Conservation (phyloP, 208 protist species). For the Acanthamoeba divionensis region DNA sequence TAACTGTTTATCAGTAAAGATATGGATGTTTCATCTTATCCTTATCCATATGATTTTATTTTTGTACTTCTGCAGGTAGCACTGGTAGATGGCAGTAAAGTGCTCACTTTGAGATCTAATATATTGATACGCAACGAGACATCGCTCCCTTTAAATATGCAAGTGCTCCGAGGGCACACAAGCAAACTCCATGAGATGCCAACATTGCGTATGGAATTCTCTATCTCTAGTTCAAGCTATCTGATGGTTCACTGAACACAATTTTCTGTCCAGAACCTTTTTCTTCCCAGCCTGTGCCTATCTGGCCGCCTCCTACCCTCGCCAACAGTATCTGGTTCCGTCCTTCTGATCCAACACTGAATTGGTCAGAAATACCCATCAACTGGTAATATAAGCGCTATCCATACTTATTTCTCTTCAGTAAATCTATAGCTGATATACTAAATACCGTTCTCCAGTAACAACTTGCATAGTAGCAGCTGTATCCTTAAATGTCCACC, state of each 20-base stretch:
- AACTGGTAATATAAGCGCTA: background rate
- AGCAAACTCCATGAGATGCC: too few species aligned
- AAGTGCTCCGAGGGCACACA: background rate
- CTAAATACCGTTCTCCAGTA: background rate
- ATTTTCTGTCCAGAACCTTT: background rate
- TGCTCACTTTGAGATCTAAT: slow-evolving; percentile 20
- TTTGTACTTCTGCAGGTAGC: background rate
- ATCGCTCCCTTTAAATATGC: background rate
- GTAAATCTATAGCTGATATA: background rate
- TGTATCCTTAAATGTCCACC: slow-evolving; percentile 3
- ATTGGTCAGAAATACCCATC: slow-evolving; percentile 13
- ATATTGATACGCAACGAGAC: slow-evolving; percentile 40
- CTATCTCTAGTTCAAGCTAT: background rate
- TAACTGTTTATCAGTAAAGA: background rate
- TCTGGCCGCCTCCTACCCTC: background rate
- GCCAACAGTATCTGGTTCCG: slow-evolving; percentile 40
- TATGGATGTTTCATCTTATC: background rate
- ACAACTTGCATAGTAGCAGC: too few species aligned
- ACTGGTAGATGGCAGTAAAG: slow-evolving; percentile 44
- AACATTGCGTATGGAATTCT: too few species aligned
- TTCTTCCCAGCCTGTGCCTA: slow-evolving; percentile 24
- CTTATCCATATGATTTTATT: background rate
- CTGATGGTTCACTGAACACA: background rate
- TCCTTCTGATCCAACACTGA: background rate
- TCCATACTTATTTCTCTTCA: too few species aligned